Conservation (phyloP, 441 rosid species). For the Bocquillonia castaneifolia region DNA sequence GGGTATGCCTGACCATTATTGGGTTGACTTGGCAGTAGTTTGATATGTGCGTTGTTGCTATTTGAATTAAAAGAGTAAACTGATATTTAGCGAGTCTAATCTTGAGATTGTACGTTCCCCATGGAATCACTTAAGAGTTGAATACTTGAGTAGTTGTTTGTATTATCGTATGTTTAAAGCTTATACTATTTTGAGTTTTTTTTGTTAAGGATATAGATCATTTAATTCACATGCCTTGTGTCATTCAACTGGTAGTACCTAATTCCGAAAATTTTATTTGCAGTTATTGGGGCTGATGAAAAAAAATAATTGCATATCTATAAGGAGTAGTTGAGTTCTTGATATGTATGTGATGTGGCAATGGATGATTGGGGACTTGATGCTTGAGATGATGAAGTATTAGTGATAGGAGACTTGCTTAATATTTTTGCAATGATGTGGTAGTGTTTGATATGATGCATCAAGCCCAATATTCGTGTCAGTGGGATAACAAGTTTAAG, state of each 20-base stretch:
- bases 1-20: slow-evolving; percentile 20
- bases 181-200: slow-evolving; percentile 1
- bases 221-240: background rate
- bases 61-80: slow-evolving; percentile 18
- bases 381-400: background rate
- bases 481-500: no score
- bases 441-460: no score
- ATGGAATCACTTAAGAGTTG: slow-evolving; percentile 12
- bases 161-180: background rate
- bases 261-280: background rate
- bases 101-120: slow-evolving; percentile 23
- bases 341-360: background rate
- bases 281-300: background rate
- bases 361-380: background rate
- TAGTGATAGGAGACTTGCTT: background rate
- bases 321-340: slow-evolving; percentile 1
- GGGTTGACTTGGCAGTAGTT: slow-evolving; percentile 21
- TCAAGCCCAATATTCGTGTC: no score
- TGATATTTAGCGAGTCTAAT: slow-evolving; percentile 22
- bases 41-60: slow-evolving; percentile 19
- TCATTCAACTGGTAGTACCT: background rate
- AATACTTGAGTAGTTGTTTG: slow-evolving; percentile 3
- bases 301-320: background rate
- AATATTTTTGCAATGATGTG: no score
- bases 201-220: background rate